phyloP scores from a whole-genome alignment of 2,329 filamentous ascomycete species.

The Penicillium sp. region DNA sequence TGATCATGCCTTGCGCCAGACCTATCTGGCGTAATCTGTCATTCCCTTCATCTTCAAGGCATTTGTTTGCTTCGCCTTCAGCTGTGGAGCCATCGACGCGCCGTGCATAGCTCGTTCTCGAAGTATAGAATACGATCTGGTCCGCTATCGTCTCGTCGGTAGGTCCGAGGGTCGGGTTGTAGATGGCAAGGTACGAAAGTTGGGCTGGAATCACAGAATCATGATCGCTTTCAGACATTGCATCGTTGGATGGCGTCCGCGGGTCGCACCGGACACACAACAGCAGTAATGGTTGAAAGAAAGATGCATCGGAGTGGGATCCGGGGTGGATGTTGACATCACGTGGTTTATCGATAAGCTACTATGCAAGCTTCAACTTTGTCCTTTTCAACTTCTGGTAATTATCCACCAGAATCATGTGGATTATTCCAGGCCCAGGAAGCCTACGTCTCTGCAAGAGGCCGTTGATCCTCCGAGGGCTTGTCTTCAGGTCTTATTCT shows the following conservation, averaged over 20 bases:
- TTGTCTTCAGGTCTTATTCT: conserved; percentile 25
- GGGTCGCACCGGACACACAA: conserved; percentile 12
- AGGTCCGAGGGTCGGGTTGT: conserved; percentile 77
- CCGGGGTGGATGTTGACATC: conserved; percentile 32
- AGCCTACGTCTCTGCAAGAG: conserved; percentile 25
- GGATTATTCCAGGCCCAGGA: conserved; percentile 22
- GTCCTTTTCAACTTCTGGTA: neutral
- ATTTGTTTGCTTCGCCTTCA: conserved; percentile 28
- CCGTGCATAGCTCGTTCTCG: conserved; percentile 40
- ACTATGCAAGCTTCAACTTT: conserved; percentile 10
- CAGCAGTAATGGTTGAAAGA: conserved; percentile 6
- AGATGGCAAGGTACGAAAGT: conserved; percentile 88
- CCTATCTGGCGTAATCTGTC: conserved; percentile 89
- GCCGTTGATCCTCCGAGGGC: conserved; percentile 6
- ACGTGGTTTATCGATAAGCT: conserved; percentile 34
- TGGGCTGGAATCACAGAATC: conserved; percentile 67
- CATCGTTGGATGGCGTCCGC: conserved; percentile 24
- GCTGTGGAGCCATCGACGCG: conserved; percentile 12
- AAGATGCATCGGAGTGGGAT: conserved; percentile 14
- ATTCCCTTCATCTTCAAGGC: conserved; percentile 66
- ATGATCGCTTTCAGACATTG: conserved; percentile 40
- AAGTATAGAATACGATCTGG: conserved; percentile 93
- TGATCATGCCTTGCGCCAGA: conserved; percentile 93
- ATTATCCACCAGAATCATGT: conserved; percentile 21
- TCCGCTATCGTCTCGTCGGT: conserved; percentile 71